phyloP scores from a whole-genome alignment of 768 basidiomycete species.

The Leccinum rimulosum region DNA sequence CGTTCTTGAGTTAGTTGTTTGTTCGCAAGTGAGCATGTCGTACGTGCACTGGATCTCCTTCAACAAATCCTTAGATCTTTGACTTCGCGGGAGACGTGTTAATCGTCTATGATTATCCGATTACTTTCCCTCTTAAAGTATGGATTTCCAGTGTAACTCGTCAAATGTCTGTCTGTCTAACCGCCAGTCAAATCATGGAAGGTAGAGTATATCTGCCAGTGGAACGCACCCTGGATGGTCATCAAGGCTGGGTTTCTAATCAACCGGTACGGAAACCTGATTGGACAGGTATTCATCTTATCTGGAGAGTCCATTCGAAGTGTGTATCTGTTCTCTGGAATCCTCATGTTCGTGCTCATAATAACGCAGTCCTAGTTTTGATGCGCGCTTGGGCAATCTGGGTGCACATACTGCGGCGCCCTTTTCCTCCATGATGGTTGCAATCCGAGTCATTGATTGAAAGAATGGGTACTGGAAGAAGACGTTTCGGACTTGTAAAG shows the following conservation, averaged over 20 bases:
- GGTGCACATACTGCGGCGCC: conserved; percentile 8
- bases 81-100: conserved; percentile 1
- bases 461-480: no score
- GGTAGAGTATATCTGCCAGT: conserved; percentile 13
- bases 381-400: conserved; percentile 21
- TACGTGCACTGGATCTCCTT: neutral
- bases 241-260: conserved; percentile 14
- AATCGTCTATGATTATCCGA: conserved; percentile 10
- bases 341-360: neutral
- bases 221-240: conserved; percentile 11
- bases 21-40: neutral
- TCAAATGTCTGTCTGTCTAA: neutral
- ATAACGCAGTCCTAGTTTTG: conserved; percentile 14
- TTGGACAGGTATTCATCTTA: conserved; percentile 16
- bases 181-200: neutral
- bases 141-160: neutral
- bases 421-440: neutral
- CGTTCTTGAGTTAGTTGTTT: neutral
- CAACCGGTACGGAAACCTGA: conserved; percentile 19
- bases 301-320: conserved; percentile 13
- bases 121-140: conserved; percentile 14
- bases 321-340: neutral
- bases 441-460: no score
- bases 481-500: no score
- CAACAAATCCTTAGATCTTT: neutral